Percentiles rank a stretch among this genome's conserved stretches.
These are phyloP conservation scores for Schwanniomyces sp. DNA, from an alignment of 805 yeast species.

Conservation along the genomic window DNA sequence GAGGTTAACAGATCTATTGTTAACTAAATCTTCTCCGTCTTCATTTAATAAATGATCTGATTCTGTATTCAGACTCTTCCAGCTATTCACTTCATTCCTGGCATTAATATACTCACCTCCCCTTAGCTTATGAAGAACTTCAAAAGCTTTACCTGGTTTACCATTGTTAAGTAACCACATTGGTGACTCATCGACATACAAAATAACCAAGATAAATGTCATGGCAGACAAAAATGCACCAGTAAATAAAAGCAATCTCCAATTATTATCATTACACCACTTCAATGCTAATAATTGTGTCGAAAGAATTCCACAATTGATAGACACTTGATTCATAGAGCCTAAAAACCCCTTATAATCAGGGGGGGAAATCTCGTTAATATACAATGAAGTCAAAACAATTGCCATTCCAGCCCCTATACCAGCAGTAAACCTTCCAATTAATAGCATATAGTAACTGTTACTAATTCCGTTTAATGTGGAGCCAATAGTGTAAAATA, in stretches of 20 bases:
- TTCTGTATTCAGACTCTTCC: conserved; percentile 18
- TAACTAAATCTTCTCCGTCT: conserved; percentile 6
- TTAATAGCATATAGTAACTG: conserved; percentile 40
- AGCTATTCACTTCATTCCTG: conserved; percentile 36
- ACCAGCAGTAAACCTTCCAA: conserved; percentile 81
- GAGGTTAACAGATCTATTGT: conserved; percentile 20
- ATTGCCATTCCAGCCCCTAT: conserved; percentile 85
- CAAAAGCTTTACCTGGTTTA: conserved; percentile 38
- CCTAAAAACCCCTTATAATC: conserved; percentile 76
- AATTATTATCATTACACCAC: conserved; percentile 63
- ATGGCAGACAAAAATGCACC: conserved; percentile 57
- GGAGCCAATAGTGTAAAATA: conserved; percentile 62
- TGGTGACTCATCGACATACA: conserved; percentile 72
- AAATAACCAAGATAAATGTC: conserved; percentile 40
- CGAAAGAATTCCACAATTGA: conserved; percentile 79
- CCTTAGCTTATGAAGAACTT: conserved; percentile 33
- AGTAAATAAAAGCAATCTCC: conserved; percentile 71
- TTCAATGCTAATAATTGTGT: conserved; percentile 74
- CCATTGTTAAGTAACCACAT: conserved; percentile 70
- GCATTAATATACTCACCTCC: conserved; percentile 38
- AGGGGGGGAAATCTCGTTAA: conserved; percentile 78
- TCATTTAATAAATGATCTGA: conserved; percentile 1
- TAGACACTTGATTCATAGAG: conserved; percentile 83
- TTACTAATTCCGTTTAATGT: conserved; percentile 53
- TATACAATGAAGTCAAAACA: conserved; percentile 79